phyloP scores from a whole-genome alignment of 2,329 filamentous ascomycete species.

The Colletotrichum sp. region DNA sequence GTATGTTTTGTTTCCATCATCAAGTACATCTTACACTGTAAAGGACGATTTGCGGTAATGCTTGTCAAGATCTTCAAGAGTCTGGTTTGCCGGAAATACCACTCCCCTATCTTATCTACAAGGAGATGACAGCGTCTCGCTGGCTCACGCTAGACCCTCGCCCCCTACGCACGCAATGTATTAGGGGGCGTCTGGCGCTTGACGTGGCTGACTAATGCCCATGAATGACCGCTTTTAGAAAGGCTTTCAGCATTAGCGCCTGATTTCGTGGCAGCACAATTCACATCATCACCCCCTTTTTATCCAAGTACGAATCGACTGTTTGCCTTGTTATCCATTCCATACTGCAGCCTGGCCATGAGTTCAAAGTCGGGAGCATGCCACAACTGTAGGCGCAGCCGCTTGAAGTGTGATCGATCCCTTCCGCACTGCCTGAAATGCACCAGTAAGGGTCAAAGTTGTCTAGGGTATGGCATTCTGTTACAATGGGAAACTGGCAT shows the following conservation, averaged over 20 bases:
- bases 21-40: too few relatives aligned
- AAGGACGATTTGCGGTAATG: too few relatives aligned
- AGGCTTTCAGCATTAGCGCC: not conserved
- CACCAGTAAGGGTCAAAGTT: not conserved
- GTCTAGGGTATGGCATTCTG: not conserved
- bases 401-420: conserved; percentile 1
- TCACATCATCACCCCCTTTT: not conserved
- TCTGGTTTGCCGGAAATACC: too few relatives aligned
- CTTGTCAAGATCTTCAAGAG: too few relatives aligned
- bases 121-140: not conserved
- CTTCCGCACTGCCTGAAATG: not conserved
- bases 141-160: too few relatives aligned
- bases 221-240: not conserved
- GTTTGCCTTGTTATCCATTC: not conserved
- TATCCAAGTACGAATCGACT: not conserved
- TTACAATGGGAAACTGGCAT: not conserved
- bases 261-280: not conserved
- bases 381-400: not conserved
- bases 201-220: not conserved
- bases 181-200: not conserved
- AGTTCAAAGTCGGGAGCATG: not conserved
- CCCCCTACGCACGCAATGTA: not conserved
- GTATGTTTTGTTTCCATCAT: too few relatives aligned
- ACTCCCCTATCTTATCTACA: not conserved
- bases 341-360: not conserved